Conservation (phyloP, 1,284 basidiomycete genomes). For the Cryptococcus maquisensis region DNA sequence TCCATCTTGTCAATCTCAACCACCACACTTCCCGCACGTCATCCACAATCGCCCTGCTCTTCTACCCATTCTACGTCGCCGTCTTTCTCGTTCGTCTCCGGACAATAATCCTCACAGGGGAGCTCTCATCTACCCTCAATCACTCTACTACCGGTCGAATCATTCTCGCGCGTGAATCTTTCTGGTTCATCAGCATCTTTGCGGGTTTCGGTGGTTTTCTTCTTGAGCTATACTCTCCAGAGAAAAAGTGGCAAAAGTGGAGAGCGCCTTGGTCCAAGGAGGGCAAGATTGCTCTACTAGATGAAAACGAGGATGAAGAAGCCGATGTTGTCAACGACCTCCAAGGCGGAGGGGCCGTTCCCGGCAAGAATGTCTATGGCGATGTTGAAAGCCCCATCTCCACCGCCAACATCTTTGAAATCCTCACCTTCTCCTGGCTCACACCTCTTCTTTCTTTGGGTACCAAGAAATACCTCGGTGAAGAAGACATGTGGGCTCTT, state of each 20-base stretch:
- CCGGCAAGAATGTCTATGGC: slow-evolving; percentile 49
- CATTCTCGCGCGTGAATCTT: slow-evolving; percentile 31
- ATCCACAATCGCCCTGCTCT: slow-evolving; percentile 71
- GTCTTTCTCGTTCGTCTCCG: slow-evolving; percentile 60
- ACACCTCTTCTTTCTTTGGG: slow-evolving; percentile 36
- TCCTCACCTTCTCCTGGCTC: slow-evolving; percentile 45
- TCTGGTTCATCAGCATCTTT: slow-evolving; percentile 50
- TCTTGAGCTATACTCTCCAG: slow-evolving; percentile 70
- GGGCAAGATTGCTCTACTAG: slow-evolving; percentile 37
- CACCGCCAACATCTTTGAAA: slow-evolving; percentile 72
- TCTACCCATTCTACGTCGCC: slow-evolving; percentile 70
- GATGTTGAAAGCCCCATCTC: slow-evolving; percentile 66
- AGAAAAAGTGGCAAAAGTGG: slow-evolving; percentile 47
- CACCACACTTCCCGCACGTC: slow-evolving; percentile 74
- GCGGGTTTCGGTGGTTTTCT: slow-evolving; percentile 60
- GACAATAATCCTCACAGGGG: slow-evolving; percentile 52
- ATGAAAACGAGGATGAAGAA: slow-evolving; percentile 41
- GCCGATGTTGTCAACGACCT: slow-evolving; percentile 19
- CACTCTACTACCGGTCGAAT: slow-evolving; percentile 25
- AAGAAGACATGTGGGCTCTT: slow-evolving; percentile 69
- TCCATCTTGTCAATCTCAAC: slow-evolving; percentile 54
- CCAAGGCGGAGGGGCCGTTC: slow-evolving; percentile 15
- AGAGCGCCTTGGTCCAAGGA: slow-evolving; percentile 18
- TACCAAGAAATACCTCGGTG: slow-evolving; percentile 58
- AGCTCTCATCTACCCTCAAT: slow-evolving; percentile 21